These are phyloP conservation scores for Hymenoscyphus occultus DNA, from an alignment of 2,329 filamentous ascomycete species.

Conservation along the genomic window DNA sequence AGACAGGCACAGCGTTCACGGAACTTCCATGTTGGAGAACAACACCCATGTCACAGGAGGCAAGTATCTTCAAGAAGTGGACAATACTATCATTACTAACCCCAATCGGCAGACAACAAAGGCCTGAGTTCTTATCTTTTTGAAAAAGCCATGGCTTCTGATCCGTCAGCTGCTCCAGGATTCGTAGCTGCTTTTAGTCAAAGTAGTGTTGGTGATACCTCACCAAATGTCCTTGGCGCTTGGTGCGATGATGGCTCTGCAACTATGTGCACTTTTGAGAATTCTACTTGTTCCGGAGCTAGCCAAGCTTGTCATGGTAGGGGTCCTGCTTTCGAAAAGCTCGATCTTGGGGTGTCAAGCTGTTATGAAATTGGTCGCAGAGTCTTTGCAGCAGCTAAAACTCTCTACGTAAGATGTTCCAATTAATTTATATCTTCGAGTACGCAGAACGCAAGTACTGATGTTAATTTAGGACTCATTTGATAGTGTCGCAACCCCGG, in stretches of 20 bases:
- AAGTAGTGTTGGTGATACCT: conserved; percentile 85
- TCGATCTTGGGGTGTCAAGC: conserved; percentile 69
- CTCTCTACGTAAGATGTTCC: conserved; percentile 47
- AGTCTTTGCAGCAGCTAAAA: conserved; percentile 60
- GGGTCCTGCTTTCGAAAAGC: conserved; percentile 63
- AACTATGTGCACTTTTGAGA: conserved; percentile 67
- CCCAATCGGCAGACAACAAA: conserved; percentile 66
- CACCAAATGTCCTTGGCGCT: conserved; percentile 80
- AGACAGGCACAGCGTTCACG: conserved; percentile 61
- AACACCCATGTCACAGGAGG: conserved; percentile 79
- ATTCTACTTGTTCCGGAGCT: conserved; percentile 74
- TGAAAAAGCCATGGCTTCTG: conserved; percentile 62
- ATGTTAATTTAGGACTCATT: conserved; percentile 25
- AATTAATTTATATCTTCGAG: neutral
- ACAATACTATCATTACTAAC: neutral
- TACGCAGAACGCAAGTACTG: neutral
- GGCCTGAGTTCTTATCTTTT: conserved; percentile 84
- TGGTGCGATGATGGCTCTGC: conserved; percentile 85
- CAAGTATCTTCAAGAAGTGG: neutral
- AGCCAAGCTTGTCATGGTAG: conserved; percentile 68
- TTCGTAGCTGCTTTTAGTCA: conserved; percentile 94
- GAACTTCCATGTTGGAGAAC: conserved; percentile 85
- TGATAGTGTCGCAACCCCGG: conserved; percentile 38
- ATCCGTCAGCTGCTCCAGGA: conserved; percentile 55
- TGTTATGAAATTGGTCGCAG: conserved; percentile 73